These are phyloP conservation scores for Pisolithus tinctorius DNA, from an alignment of 768 basidiomycete genomes.

Conservation along the genomic window DNA sequence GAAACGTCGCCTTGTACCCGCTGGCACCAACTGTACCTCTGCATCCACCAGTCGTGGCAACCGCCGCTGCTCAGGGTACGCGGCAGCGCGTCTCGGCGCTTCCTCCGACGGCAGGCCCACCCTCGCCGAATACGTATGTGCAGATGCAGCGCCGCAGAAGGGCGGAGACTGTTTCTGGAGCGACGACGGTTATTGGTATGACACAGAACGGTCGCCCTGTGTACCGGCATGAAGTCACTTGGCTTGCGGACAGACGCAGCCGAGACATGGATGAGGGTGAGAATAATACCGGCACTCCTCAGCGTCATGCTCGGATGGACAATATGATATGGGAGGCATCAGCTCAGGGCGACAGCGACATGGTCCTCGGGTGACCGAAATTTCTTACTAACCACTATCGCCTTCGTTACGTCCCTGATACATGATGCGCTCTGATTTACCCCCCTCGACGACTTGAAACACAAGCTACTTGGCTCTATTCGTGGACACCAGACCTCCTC, in stretches of 20 bases:
- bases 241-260: conserved; percentile 18
- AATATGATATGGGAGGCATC: conserved; percentile 25
- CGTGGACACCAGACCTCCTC: not conserved
- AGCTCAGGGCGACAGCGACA: conserved; percentile 22
- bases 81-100: conserved; percentile 25
- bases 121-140: conserved; percentile 10
- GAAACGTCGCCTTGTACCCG: conserved; percentile 3
- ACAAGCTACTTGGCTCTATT: not conserved
- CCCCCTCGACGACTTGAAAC: too few relatives aligned
- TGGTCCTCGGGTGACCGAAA: conserved; percentile 22
- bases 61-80: conserved; percentile 11
- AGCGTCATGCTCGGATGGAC: conserved; percentile 13
- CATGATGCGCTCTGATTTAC: not conserved
- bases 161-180: conserved; percentile 29
- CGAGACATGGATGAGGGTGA: conserved; percentile 16
- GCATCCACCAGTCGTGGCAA: conserved; percentile 11
- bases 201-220: conserved; percentile 22
- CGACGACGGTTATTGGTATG: conserved; percentile 20
- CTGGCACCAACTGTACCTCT: conserved; percentile 5
- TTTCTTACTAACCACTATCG: not conserved
- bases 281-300: conserved; percentile 13
- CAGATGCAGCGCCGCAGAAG: conserved; percentile 25
- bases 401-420: not conserved
- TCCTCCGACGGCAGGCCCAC: conserved; percentile 19
- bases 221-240: conserved; percentile 23